A percentile compares a stretch with the other conserved stretches of the same genome.
phyloP scores from a whole-genome alignment of 2,329 filamentous ascomycete genomes.

The Setomelanomma holmii region DNA sequence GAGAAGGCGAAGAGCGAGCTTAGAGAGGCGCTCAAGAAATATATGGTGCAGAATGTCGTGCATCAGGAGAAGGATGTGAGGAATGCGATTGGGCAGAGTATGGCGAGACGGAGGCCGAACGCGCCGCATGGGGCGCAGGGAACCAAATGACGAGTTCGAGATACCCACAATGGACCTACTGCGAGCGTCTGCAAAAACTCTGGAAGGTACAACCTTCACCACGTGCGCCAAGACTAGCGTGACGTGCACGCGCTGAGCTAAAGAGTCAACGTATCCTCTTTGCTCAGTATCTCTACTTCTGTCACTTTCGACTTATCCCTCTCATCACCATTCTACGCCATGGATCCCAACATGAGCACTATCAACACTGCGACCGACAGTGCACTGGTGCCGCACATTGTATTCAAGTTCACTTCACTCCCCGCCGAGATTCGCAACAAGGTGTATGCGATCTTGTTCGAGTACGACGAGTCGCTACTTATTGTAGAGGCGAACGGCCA shows the following conservation, averaged over 20 bases:
- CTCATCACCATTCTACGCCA: too few relatives aligned
- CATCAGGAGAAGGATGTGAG: slow-evolving; percentile 80
- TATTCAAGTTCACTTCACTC: not conserved
- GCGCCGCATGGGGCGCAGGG: slow-evolving; percentile 65
- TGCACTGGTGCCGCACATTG: not conserved
- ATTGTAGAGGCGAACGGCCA: not conserved
- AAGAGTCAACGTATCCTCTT: too few relatives aligned
- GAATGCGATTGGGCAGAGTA: slow-evolving; percentile 74
- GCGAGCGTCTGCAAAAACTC: too few relatives aligned
- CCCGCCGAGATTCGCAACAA: not conserved
- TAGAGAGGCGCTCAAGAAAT: slow-evolving; percentile 78
- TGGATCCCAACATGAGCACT: too few relatives aligned
- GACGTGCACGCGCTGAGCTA: too few relatives aligned
- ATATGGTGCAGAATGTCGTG: slow-evolving; percentile 81
- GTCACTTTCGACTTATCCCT: too few relatives aligned
- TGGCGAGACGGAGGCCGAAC: slow-evolving; percentile 68
- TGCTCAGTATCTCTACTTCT: too few relatives aligned
- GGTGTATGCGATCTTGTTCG: not conserved
- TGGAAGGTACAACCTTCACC: too few relatives aligned
- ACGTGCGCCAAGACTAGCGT: not conserved
- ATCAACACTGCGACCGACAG: too few relatives aligned
- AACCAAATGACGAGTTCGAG: slow-evolving; percentile 17
- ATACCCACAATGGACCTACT: not conserved
- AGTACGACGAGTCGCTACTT: not conserved
- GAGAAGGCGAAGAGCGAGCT: slow-evolving; percentile 65